Conservation (phyloP, 2,329 filamentous ascomycete species). For the Ophiostoma montium region DNA sequence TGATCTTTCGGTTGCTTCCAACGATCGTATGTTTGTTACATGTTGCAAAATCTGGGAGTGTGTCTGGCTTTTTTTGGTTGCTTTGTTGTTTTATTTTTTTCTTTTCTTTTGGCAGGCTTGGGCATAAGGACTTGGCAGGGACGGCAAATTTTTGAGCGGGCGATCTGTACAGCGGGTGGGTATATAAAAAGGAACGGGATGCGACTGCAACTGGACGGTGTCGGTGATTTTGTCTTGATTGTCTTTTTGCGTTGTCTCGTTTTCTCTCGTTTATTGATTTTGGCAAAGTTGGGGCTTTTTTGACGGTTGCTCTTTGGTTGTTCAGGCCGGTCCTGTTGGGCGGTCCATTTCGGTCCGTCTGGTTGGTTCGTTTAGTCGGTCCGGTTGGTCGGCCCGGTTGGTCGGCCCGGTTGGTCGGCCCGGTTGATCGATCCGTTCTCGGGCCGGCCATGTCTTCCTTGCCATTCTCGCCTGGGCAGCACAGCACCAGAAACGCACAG, state of each 20-base stretch:
- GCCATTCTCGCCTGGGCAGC: background rate
- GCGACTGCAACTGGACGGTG: slow-evolving; percentile 13
- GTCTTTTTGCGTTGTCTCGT: slow-evolving; percentile 9
- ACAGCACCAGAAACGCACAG: background rate
- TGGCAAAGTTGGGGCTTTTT: background rate
- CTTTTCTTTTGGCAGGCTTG: slow-evolving; percentile 12
- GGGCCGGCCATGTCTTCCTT: slow-evolving; percentile 4
- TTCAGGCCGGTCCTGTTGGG: no score
- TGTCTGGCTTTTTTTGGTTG: slow-evolving; percentile 9
- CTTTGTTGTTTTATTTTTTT: slow-evolving; percentile 10
- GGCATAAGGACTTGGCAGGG: slow-evolving; percentile 11
- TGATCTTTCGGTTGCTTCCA: no score
- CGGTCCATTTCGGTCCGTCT: no score
- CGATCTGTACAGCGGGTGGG: slow-evolving; percentile 10
- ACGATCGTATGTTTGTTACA: no score
- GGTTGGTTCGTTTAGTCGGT: no score
- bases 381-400: no score
- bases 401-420: no score
- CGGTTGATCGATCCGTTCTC: no score
- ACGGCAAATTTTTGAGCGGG: slow-evolving; percentile 13
- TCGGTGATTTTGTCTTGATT: slow-evolving; percentile 10
- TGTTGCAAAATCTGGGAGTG: no score
- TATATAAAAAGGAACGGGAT: slow-evolving; percentile 11
- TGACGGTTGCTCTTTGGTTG: background rate
- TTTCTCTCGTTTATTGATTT: slow-evolving; percentile 8